These are phyloP conservation scores for Thymus mandschuricus DNA, from an alignment of 257 asterid genomes.

Conservation along the genomic window DNA sequence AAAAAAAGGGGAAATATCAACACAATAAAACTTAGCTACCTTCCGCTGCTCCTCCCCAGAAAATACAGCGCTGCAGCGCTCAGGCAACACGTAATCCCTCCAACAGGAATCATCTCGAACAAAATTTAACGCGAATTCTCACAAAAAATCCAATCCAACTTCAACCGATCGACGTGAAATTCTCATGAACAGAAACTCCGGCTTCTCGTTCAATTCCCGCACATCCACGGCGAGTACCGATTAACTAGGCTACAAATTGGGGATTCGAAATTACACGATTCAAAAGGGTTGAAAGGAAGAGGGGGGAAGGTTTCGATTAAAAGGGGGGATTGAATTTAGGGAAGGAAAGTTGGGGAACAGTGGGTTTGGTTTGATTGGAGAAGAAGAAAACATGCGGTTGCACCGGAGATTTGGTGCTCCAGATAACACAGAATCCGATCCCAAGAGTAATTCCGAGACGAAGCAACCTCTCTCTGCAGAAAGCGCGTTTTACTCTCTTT, in stretches of 20 bases:
- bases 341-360: constrained; percentile 24
- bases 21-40: constrained; percentile 43
- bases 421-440: constrained; percentile 40
- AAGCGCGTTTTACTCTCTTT: background rate
- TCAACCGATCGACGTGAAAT: constrained; percentile 9
- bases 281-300: background rate
- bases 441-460: constrained; percentile 32
- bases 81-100: constrained; percentile 89
- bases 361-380: constrained; percentile 18
- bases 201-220: constrained; percentile 29
- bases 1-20: background rate
- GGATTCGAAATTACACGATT: constrained; percentile 10
- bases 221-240: background rate
- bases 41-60: constrained; percentile 95
- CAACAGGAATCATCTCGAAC: constrained; percentile 74
- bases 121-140: constrained; percentile 7
- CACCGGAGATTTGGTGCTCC: constrained; percentile 7
- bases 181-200: background rate
- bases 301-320: background rate
- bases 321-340: constrained; percentile 3
- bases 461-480: constrained; percentile 27
- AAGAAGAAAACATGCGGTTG: background rate
- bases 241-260: background rate
- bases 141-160: background rate
- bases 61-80: constrained; percentile 97